phyloP scores from a whole-genome alignment of 495 filamentous ascomycete genomes.

The Stereocaulon alpinum region DNA sequence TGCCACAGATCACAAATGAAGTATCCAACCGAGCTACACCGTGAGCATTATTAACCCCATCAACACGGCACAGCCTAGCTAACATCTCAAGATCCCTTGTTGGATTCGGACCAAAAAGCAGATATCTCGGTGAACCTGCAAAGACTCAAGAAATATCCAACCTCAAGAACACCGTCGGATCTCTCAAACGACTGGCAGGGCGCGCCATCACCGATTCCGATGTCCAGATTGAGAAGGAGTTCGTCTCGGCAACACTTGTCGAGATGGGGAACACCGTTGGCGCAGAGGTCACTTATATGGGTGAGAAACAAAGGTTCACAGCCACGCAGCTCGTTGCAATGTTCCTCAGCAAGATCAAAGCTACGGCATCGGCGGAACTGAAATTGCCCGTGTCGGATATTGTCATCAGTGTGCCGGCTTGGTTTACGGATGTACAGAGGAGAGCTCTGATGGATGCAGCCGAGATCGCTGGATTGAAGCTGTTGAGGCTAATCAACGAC shows the following conservation, averaged over 20 bases:
- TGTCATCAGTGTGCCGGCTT: constrained; percentile 87
- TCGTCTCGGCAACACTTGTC: constrained; percentile 73
- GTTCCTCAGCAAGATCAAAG: constrained; percentile 90
- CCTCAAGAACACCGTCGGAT: constrained; percentile 94
- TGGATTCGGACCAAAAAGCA: constrained; percentile 83
- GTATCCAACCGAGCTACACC: constrained; percentile 97
- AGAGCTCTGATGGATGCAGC: constrained; percentile 81
- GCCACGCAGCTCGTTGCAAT: constrained; percentile 86
- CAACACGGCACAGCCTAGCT: constrained; percentile 20
- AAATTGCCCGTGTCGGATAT: constrained; percentile 90
- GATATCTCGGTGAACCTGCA: constrained; percentile 87
- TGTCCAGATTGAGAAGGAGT: constrained; percentile 82
- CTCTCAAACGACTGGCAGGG: constrained; percentile 83
- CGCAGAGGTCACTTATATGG: constrained; percentile 86
- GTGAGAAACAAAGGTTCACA: constrained; percentile 87
- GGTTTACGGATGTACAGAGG: constrained; percentile 95
- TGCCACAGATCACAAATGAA: constrained; percentile 75
- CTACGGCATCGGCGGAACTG: constrained; percentile 76
- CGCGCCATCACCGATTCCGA: constrained; percentile 82
- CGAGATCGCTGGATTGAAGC: constrained; percentile 88
- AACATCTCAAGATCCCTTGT: constrained; percentile 65
- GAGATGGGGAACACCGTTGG: constrained; percentile 91
- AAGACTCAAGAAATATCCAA: constrained; percentile 99
- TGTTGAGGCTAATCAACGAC: constrained; percentile 93
- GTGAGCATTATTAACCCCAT: constrained; percentile 45